Base-by-base conservation (phyloP, 257 asterid species). In the Ocimum tenuiflorum region DNA sequence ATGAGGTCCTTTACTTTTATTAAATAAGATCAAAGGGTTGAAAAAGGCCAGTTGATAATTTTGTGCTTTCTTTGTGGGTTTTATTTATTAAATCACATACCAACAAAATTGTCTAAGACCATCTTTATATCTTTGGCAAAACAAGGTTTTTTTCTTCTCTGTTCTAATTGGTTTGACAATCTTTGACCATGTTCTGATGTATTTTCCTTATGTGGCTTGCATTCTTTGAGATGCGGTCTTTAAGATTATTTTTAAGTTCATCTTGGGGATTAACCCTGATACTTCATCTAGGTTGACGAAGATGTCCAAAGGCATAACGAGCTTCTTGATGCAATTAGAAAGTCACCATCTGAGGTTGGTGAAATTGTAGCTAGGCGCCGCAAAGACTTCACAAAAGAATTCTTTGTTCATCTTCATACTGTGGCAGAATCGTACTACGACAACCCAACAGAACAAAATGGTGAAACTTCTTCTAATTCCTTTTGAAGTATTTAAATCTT, bases 301-400 rank as follows among this genome's bases (percentile, higher is more conserved):
- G 97, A 94, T 75, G 75, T 86, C 74, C 92, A 78, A 77, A 86
- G 95, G 84, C 96, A 94, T 45, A 70, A 88, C 51, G 86, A 88
- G 72, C 95, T 94, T 72, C 87, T 94, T 69, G 71, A 75, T 74
- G 77, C 77, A 39, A 64, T 94, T 75, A 78, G 83, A 57, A 80
- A 68, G 46, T 80, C 97, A 19, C 85, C 88, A 8, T 74, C 92
- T 23, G 83, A 80, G 75, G 78, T 85, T 63, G 86, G 78, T 72
- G 96, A 90, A 39, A 83, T 90, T 71, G 92, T 90, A 59, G 67
- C 95, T 36, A 81, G 82, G 78, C 95, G 95, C 48, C 97, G 97
- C 41, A 94, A 94, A 74, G 96, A 90, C 80, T 94, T 94, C 82
- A 94, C 99, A 0, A 81, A 86, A 65, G 97, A 94, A 68, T 94